Base-by-base conservation (phyloP, 805 yeast genomes). In the Suhomyces tanzawaensis region DNA sequence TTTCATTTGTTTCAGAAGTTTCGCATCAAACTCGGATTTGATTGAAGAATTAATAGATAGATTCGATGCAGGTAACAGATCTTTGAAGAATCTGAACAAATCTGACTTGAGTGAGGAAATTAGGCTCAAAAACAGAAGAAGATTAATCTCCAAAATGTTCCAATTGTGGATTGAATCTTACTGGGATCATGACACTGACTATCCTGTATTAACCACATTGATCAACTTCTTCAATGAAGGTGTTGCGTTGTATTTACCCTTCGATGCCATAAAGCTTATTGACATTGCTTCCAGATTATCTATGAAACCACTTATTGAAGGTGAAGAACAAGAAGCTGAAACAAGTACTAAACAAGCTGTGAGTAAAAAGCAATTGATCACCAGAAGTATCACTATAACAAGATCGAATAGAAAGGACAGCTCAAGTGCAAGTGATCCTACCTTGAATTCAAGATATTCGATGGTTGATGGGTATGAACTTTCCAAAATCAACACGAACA, bases 141-240 rank as follows among this genome's bases (percentile, higher is more conserved):
- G 79, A 44, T 61, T 83, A 32, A 79, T 88, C 27, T 78, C 82
- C 47, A 77, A 76, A 46, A 71, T 83, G 57, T 77, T 89, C 54
- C 85, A 80, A 56, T 66, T 77, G 24, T 91, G 99, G 99, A 64
- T 91, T 58, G 95, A 88, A 58, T 82, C 93, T 36, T 89, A 84
- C 56, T 91, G 96, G 96, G 77, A 81, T 45, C 77, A 75, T 33
- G 69, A 72, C 29, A 38, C 60, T 4, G 95, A 89, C 57, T 76
- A 74, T 44, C 62, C 59, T 18, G 65, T 81, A 27, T 62, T 89
- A 32, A 78, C 93, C 9, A 82, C 87, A 0, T 63, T 88, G 51
- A 72, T 85, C 31, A 85, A 85, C 52, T 84, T 88, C 54, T 81
- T 86, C 53, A 85, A 85, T 56, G 95, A 85, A 58, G 88, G 81